Percentiles rank a stretch among this genome's conserved stretches.
Evolutionary conservation across 768 basidiomycete genomes (phyloP).

Genomic region (Cystofilobasidium macerans): DNA sequence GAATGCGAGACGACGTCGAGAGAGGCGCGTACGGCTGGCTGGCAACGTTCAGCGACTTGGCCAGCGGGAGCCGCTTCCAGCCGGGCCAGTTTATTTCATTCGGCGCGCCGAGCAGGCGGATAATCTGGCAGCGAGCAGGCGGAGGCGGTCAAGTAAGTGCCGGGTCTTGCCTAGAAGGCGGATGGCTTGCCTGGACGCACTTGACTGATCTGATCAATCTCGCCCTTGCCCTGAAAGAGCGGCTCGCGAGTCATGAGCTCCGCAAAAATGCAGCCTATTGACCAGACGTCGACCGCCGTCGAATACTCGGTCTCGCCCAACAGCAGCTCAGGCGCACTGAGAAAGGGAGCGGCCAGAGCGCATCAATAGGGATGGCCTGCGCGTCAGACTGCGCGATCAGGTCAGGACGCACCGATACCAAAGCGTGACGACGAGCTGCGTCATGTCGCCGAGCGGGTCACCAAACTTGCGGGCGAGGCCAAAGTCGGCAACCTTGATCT

Average conservation of each 20-base stretch:
- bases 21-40: slow-evolving; percentile 32
- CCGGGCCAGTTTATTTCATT: slow-evolving; percentile 78
- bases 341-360: slow-evolving; percentile 20
- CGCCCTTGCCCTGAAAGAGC: slow-evolving; percentile 91
- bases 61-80: slow-evolving; percentile 63
- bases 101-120: slow-evolving; percentile 88
- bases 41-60: slow-evolving; percentile 55
- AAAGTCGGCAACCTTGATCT: slow-evolving; percentile 97
- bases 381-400: slow-evolving; percentile 17
- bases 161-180: background rate
- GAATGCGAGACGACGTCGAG: background rate
- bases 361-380: background rate
- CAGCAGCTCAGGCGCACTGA: slow-evolving; percentile 85
- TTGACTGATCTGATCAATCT: slow-evolving; percentile 81
- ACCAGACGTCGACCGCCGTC: slow-evolving; percentile 96
- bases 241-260: slow-evolving; percentile 91
- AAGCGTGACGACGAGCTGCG: slow-evolving; percentile 91
- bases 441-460: slow-evolving; percentile 92
- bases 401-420: slow-evolving; percentile 79
- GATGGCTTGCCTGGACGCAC: slow-evolving; percentile 31
- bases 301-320: slow-evolving; percentile 87
- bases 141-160: slow-evolving; percentile 3
- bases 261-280: slow-evolving; percentile 95
- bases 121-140: slow-evolving; percentile 46
- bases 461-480: slow-evolving; percentile 91